Percentiles rank a stretch among this genome's conserved stretches.
Conservation (phyloP, 768 basidiomycete genomes). For the Dioszegia crocea region DNA sequence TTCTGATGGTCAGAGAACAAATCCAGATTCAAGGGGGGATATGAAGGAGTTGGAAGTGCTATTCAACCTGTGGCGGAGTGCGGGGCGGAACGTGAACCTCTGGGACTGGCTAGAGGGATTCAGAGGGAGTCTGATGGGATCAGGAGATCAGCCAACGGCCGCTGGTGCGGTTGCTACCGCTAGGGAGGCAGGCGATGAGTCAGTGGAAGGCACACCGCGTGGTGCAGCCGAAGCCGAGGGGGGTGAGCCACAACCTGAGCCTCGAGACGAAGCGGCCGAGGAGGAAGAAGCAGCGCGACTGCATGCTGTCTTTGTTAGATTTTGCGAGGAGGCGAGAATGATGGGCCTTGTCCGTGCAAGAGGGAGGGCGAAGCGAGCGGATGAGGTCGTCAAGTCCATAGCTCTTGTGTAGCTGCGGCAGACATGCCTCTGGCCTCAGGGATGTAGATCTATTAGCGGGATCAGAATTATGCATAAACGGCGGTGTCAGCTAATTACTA, state of each 20-base stretch:
- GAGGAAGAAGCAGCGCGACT: constrained; percentile 29
- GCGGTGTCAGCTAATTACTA: too few species aligned
- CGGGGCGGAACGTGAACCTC: constrained; percentile 38
- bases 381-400: constrained; percentile 42
- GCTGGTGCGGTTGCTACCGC: neutral
- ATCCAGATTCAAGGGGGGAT: constrained; percentile 11
- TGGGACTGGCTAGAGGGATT: constrained; percentile 46
- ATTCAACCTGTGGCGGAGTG: constrained; percentile 31
- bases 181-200: neutral
- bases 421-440: too few species aligned
- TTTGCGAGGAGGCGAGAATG: constrained; percentile 43
- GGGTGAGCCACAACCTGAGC: too few species aligned
- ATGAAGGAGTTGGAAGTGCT: constrained; percentile 31
- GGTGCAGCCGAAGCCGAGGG: too few species aligned
- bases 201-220: neutral
- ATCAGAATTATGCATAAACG: too few species aligned
- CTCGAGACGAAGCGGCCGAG: neutral
- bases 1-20: neutral
- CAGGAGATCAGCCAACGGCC: neutral
- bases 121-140: constrained; percentile 15
- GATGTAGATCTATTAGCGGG: neutral
- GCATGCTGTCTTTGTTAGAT: constrained; percentile 39
- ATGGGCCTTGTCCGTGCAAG: constrained; percentile 36
- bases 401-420: constrained; percentile 20
- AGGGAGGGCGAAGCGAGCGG: constrained; percentile 33